Evolutionary conservation across 495 filamentous ascomycete genomes (phyloP).

Genomic region (Hypoxylon subgilvum): DNA sequence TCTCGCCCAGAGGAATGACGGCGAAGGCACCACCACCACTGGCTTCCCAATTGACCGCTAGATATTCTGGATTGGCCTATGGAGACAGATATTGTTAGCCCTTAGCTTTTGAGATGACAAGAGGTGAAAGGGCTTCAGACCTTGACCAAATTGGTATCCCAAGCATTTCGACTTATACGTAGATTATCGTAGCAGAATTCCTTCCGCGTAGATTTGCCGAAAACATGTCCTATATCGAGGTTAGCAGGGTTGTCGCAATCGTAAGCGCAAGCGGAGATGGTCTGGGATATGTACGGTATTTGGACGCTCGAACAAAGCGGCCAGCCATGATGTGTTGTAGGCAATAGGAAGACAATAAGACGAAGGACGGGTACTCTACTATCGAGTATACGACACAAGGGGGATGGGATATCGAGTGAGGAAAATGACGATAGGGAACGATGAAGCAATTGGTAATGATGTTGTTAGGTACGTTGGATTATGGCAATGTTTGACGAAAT

Average conservation of each 20-base stretch:
- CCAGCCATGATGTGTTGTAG: conserved; percentile 72
- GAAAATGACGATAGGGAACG: conserved; percentile 17
- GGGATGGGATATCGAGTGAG: conserved; percentile 3
- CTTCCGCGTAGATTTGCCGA: conserved; percentile 90
- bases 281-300: conserved; percentile 81
- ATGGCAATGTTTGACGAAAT: too few species aligned
- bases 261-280: conserved; percentile 33
- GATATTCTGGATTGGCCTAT: conserved; percentile 91
- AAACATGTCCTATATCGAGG: conserved; percentile 81
- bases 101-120: conserved; percentile 2
- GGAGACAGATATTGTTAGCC: conserved; percentile 37
- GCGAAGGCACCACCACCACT: conserved; percentile 96
- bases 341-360: conserved; percentile 13
- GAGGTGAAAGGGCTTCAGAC: conserved; percentile 52
- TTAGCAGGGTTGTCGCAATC: conserved; percentile 36
- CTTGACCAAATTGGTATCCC: conserved; percentile 98
- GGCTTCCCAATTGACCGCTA: conserved; percentile 98
- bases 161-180: conserved; percentile 92
- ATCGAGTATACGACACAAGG: conserved; percentile 1
- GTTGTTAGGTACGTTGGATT: not conserved
- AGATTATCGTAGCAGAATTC: conserved; percentile 96
- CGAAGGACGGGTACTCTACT: not conserved
- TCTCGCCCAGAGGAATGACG: conserved; percentile 88
- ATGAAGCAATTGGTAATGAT: conserved; percentile 22
- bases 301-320: conserved; percentile 96